Evolutionary conservation across 306 rosid genomes (phyloP).

Genomic region (Acmispon strigosus): DNA sequence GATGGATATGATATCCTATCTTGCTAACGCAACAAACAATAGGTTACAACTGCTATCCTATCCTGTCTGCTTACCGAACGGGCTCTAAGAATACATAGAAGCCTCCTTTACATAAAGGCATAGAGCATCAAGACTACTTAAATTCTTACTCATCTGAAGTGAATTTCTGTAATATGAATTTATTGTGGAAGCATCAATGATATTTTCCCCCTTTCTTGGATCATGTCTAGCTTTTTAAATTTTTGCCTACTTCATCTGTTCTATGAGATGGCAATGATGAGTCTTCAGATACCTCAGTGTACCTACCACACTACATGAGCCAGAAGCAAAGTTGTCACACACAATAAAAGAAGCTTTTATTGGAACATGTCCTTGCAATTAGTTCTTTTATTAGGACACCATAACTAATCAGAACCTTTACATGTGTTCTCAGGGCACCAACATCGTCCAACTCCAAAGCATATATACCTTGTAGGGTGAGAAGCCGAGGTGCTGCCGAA

Average conservation of each 20-base stretch:
- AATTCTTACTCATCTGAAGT: not conserved
- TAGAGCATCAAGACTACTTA: not conserved
- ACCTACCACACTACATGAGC: not conserved
- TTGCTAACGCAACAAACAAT: too few relatives aligned
- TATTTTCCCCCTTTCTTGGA: not conserved
- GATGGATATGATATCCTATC: too few relatives aligned
- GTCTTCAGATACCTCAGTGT: not conserved
- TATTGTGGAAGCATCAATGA: not conserved
- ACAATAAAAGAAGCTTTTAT: not conserved
- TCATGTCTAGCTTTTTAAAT: not conserved
- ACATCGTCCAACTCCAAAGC: slow-evolving; percentile 9
- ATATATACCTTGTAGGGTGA: not conserved
- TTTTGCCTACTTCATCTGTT: not conserved
- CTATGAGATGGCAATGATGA: not conserved
- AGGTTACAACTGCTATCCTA: too few relatives aligned
- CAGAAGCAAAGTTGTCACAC: slow-evolving; percentile 3
- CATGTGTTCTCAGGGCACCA: slow-evolving; percentile 40
- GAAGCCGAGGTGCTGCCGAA: not conserved
- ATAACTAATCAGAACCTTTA: not conserved
- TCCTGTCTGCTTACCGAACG: too few relatives aligned
- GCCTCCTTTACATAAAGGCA: not conserved
- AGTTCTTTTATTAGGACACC: not conserved
- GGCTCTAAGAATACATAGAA: too few relatives aligned
- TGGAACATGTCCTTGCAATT: slow-evolving; percentile 6
- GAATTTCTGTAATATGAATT: not conserved